Conservation (phyloP, 2,329 filamentous ascomycete genomes). For the Amauroascus verrucosus region DNA sequence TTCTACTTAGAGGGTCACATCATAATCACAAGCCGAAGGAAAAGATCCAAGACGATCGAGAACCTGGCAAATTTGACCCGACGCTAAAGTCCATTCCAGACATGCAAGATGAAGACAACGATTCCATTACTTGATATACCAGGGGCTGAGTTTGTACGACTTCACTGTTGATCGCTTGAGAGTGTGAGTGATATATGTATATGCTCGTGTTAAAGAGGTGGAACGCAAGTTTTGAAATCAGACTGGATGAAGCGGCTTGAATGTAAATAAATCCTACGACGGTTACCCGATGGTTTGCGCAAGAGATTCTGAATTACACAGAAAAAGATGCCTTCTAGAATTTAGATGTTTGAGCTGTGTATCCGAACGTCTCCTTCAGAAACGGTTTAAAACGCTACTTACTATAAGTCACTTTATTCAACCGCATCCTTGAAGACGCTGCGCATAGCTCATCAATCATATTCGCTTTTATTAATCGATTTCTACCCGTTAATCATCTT, state of each 20-base stretch:
- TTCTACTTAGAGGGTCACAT: background rate
- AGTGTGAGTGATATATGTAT: background rate
- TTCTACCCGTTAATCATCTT: background rate
- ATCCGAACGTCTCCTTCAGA: background rate
- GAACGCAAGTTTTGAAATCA: background rate
- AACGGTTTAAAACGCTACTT: background rate
- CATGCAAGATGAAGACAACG: background rate
- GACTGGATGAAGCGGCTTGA: background rate
- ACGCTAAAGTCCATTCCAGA: background rate
- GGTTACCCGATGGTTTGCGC: background rate
- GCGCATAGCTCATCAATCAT: background rate
- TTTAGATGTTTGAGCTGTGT: background rate
- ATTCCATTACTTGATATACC: background rate
- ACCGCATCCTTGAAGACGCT: background rate
- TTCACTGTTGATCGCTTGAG: background rate
- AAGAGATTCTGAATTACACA: background rate
- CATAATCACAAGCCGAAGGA: background rate
- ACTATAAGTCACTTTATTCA: background rate
- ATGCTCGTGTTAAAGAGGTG: too few relatives aligned
- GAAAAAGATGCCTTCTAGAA: background rate
- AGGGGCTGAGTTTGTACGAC: background rate
- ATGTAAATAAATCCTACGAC: background rate
- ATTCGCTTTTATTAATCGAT: background rate
- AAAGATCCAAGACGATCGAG: conserved; percentile 1
- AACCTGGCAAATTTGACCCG: conserved; percentile 7